Base-by-base conservation (phyloP, 495 filamentous ascomycete species). In the Aspergillus saccharolyticus region DNA sequence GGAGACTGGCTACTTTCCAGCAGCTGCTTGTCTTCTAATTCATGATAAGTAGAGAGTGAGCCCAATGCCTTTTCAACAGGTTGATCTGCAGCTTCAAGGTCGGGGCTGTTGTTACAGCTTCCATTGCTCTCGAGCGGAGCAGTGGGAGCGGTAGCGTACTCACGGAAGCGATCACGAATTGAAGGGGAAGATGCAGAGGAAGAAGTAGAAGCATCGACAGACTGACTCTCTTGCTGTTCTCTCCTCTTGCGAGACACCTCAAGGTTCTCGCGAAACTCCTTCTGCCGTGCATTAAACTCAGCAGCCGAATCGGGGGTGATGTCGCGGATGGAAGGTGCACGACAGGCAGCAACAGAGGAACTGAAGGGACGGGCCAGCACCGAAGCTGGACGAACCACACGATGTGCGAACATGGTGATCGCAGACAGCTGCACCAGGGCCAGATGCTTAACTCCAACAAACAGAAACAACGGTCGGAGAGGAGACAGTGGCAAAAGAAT, bases 211-310 rank as follows among this genome's bases (percentile, higher is more conserved):
- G 72, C 66, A 74, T 69, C 64, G 72, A 74, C 71, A 71, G 74
- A 86, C 83, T 85, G 79, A 92, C 89, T 91, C 78, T 89, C 88
- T 89, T 88, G 83, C 80, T 86, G 80, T 80, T 89, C 84, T 80
- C 80, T 83, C 70, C 75, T 77, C 76, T 83, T 88, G 71, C 89
- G 82, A 69, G 83, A 85, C 69, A 85, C 83, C 62, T 85, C 83
- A 55, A 96, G 76, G 73, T 89, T 79, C 71, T 90, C 86, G 65
- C 94, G 87, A 77, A 96, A 98, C 66, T 87, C 81, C 66, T 85
- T 86, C 76, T 96, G 92, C 61, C 85, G 85, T 44, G 81, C 76
- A 67, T 87, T 87, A 81, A 96, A 98, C 33, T 80, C 76, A 33
- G 83, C 76, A 43, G 85, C 86, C 45, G 83, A 81, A 51, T 86